Conservation (phyloP, 1,139 yeast species). For the Taphrina betulina region DNA sequence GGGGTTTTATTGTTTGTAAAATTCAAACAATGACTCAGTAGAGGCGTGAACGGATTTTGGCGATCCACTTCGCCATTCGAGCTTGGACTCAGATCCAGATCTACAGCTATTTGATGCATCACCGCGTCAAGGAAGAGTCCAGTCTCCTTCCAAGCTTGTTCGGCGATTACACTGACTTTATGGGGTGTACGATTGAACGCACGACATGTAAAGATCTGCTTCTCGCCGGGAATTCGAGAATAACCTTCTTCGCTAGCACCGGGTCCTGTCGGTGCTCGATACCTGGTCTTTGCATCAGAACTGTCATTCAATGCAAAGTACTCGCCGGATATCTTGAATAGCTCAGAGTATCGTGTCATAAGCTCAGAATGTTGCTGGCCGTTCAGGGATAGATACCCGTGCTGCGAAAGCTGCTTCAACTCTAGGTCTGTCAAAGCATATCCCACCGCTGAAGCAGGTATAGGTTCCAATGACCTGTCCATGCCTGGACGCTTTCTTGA, state of each 20-base stretch:
- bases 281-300: not conserved
- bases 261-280: conserved; percentile 3
- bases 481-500: no score
- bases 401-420: not conserved
- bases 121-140: not conserved
- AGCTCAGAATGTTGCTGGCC: not conserved
- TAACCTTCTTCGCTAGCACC: conserved; percentile 21
- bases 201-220: conserved; percentile 14
- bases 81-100: not conserved
- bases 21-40: conserved; percentile 5
- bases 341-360: not conserved
- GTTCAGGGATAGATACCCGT: conserved; percentile 3
- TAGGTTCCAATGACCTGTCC: no score
- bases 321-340: conserved; percentile 2
- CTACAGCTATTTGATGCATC: not conserved
- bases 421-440: not conserved
- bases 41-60: not conserved
- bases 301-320: conserved; percentile 1
- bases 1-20: conserved; percentile 2
- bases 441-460: no score
- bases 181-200: conserved; percentile 2
- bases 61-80: no score
- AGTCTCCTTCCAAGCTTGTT: conserved; percentile 4
- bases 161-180: not conserved
- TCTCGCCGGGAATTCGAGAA: conserved; percentile 5